Evolutionary conservation across 768 basidiomycete species (phyloP).

Genomic region (Psilocybe sp.): DNA sequence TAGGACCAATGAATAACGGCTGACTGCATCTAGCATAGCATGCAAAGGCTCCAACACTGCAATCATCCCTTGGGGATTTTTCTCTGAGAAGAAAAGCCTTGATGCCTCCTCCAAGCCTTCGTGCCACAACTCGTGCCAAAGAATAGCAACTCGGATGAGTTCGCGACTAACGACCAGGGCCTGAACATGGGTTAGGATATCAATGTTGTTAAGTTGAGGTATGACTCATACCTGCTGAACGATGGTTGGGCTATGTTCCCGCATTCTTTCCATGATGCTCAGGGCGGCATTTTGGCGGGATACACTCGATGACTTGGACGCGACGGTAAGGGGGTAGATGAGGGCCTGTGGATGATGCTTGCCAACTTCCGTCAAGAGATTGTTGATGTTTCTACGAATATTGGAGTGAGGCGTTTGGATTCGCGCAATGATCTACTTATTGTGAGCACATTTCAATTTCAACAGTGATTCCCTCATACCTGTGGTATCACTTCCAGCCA

Average conservation of each 20-base stretch:
- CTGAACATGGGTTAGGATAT: constrained; percentile 29
- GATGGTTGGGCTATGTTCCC: constrained; percentile 82
- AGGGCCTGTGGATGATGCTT: constrained; percentile 96
- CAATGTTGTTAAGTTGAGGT: neutral
- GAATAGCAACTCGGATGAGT: constrained; percentile 92
- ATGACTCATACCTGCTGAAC: constrained; percentile 70
- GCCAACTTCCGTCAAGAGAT: constrained; percentile 87
- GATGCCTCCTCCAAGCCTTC: constrained; percentile 98
- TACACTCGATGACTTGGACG: constrained; percentile 89
- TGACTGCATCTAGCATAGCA: constrained; percentile 82
- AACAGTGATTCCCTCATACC: constrained; percentile 47
- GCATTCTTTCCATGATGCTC: constrained; percentile 89
- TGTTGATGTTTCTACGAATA: constrained; percentile 86
- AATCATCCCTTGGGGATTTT: constrained; percentile 97
- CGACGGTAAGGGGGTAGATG: constrained; percentile 94
- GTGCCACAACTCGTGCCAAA: constrained; percentile 99
- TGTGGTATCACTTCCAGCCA: constrained; percentile 99
- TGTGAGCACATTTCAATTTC: neutral
- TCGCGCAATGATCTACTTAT: constrained; percentile 86
- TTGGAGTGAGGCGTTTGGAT: constrained; percentile 91
- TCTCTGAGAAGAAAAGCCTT: constrained; percentile 92
- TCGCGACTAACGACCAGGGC: constrained; percentile 89
- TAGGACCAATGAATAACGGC: constrained; percentile 15
- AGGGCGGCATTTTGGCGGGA: constrained; percentile 80
- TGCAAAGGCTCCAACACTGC: constrained; percentile 89